Evolutionary conservation across 192 early-diverging fungal species (phyloP).

Genomic region (Coemansia sp.): DNA sequence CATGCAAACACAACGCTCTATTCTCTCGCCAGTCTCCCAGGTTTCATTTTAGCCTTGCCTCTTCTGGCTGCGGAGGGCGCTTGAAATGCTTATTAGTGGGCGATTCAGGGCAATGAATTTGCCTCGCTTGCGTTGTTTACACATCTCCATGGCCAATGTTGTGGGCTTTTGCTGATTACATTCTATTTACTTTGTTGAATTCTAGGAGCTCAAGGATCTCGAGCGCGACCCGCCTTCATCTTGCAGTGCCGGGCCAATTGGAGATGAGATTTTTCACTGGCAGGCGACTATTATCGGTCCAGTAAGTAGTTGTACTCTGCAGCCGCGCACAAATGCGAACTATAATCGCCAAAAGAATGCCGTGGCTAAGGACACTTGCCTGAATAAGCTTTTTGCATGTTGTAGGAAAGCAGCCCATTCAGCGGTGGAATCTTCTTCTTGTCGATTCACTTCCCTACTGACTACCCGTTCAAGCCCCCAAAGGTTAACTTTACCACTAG

Average conservation of each 20-base stretch:
- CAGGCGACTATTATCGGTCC: constrained; percentile 99
- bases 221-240: constrained; percentile 95
- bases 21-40: too few relatives aligned
- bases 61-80: too few relatives aligned
- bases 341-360: too few relatives aligned
- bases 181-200: not conserved
- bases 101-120: too few relatives aligned
- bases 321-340: too few relatives aligned
- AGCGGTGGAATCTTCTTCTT: constrained; percentile 94
- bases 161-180: constrained; percentile 1
- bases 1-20: too few relatives aligned
- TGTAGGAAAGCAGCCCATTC: constrained; percentile 86
- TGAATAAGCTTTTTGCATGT: not conserved
- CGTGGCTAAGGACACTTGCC: too few relatives aligned
- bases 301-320: constrained; percentile 40
- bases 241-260: constrained; percentile 93
- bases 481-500: constrained; percentile 96
- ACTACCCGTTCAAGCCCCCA: constrained; percentile 98
- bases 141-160: not conserved
- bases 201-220: constrained; percentile 89
- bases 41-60: too few relatives aligned
- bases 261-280: constrained; percentile 91
- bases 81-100: too few relatives aligned
- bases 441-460: constrained; percentile 95
- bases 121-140: too few relatives aligned